Evolutionary conservation across 768 basidiomycete species (phyloP), one percentile per base, ranked within the genome.

Genomic region (Phanerochaete sordida): DNA sequence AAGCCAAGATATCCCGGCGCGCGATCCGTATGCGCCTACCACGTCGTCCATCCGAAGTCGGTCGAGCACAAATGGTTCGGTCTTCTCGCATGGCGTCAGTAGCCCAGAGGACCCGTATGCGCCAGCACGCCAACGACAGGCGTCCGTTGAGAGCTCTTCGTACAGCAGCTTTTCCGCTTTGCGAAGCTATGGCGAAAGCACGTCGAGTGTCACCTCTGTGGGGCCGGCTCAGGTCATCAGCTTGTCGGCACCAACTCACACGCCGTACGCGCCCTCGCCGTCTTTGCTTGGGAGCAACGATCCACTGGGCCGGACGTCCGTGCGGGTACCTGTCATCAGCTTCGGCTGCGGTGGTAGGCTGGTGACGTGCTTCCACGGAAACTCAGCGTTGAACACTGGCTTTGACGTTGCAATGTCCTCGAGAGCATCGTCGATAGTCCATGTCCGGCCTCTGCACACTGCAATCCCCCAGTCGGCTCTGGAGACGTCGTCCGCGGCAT

Each of bases 291-390:
- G 91, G 27, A 82, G 87, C 7, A 92, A 94, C 65, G 92, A 94
- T 69, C 90, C 91, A 5, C 74, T 94, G 2, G 86, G 87, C 28
- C 83, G 92, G 46, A 86, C 88, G 5, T 78, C 86, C 2, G 83
- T 82, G 57, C 84, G 85, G 37, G 84, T 87, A 9, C 95, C 95
- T 0, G 78, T 97, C 28, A 77, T 95, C 56, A 89, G 85, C 62
- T 97, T 98, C 66, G 96, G 96, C 0, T 95, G 95, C 66, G 94
- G 94, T n/a, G 95, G 95, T 12, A 90, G 89, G 68, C 67, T 98
- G 59, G 81, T 95, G 9, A 88, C 92, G 8, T 95, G 91, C 71
- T 97, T 96, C 77, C 93, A 92, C 65, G 82, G 84, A 11, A 80
- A 83, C 54, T 76, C 82, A 13, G 82, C 84, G 16, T 72, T 88